phyloP scores from a whole-genome alignment of 1,284 basidiomycete species.

The Malassezia cuniculi region DNA sequence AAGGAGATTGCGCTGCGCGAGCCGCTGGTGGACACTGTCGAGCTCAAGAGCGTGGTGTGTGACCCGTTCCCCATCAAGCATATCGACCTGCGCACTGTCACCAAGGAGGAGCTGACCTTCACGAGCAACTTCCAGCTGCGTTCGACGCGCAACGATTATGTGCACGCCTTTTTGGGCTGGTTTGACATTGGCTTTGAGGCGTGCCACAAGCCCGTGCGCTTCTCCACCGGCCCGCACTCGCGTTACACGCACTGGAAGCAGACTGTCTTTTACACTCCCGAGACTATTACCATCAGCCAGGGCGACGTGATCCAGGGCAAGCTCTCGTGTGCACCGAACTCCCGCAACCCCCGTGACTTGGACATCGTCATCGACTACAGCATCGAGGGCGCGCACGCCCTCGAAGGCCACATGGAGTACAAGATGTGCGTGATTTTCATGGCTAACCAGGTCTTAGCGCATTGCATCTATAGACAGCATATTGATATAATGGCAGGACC shows the following conservation, averaged over 20 bases:
- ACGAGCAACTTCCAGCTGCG: conserved; percentile 64
- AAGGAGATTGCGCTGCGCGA: conserved; percentile 95
- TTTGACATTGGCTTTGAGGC: conserved; percentile 94
- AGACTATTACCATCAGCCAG: conserved; percentile 32
- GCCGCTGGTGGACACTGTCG: conserved; percentile 90
- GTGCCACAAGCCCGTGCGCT: conserved; percentile 83
- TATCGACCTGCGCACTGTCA: conserved; percentile 78
- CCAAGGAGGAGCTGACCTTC: conserved; percentile 89
- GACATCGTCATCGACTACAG: conserved; percentile 39
- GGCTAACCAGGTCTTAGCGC: too few species aligned
- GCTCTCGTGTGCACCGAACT: conserved; percentile 35
- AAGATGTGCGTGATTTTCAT: conserved; percentile 30
- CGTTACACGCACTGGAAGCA: conserved; percentile 46
- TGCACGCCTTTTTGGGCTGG: conserved; percentile 99
- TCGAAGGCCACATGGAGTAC: conserved; percentile 33
- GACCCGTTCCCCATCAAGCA: conserved; percentile 41
- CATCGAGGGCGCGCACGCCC: conserved; percentile 21
- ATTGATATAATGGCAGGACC: too few species aligned
- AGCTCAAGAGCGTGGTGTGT: conserved; percentile 42
- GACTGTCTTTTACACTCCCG: conserved; percentile 44
- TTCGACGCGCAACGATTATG: conserved; percentile 75
- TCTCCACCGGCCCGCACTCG: conserved; percentile 42
- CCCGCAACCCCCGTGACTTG: conserved; percentile 39
- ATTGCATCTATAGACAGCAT: too few species aligned
- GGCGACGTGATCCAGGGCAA: conserved; percentile 35